Percentiles rank a stretch among this genome's conserved stretches.
phyloP scores from a whole-genome alignment of 805 yeast species.

The Wickerhamomyces bovis region DNA sequence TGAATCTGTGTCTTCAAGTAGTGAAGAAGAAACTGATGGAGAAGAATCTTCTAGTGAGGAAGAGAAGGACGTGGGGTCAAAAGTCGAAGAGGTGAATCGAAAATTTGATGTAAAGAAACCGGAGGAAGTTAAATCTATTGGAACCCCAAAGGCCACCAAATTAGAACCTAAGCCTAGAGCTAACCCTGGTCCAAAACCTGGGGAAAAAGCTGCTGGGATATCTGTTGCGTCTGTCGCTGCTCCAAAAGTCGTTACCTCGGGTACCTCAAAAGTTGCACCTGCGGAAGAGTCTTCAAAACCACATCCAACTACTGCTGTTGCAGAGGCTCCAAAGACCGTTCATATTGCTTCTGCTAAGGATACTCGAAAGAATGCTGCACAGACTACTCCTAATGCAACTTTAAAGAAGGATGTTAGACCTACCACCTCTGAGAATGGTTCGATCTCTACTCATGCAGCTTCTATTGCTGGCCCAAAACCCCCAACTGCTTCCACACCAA shows the following conservation, averaged over 20 bases:
- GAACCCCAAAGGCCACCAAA: neutral
- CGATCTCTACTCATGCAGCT: neutral
- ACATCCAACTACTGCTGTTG: neutral
- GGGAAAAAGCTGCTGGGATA: neutral
- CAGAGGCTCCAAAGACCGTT: slow-evolving; percentile 1
- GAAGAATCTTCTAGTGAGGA: neutral
- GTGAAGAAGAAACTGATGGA: neutral
- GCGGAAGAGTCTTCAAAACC: neutral
- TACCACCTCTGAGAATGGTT: neutral
- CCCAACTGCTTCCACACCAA: neutral
- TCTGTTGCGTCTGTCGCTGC: neutral
- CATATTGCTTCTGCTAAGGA: too few species aligned
- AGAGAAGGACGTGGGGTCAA: neutral
- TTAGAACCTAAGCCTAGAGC: neutral
- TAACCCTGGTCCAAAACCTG: neutral
- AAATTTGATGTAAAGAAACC: neutral
- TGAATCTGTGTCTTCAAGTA: neutral
- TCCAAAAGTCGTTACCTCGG: neutral
- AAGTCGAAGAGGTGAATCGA: neutral
- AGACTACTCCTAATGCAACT: neutral
- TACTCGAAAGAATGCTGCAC: neutral
- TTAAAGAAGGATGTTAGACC: too few species aligned
- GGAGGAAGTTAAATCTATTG: neutral
- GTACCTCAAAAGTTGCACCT: neutral
- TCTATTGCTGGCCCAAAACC: neutral